Percentiles rank a stretch among this genome's conserved stretches.
These are phyloP conservation scores for Moringa oleifera DNA, from an alignment of 345 rosid genomes.

Conservation along the genomic window DNA sequence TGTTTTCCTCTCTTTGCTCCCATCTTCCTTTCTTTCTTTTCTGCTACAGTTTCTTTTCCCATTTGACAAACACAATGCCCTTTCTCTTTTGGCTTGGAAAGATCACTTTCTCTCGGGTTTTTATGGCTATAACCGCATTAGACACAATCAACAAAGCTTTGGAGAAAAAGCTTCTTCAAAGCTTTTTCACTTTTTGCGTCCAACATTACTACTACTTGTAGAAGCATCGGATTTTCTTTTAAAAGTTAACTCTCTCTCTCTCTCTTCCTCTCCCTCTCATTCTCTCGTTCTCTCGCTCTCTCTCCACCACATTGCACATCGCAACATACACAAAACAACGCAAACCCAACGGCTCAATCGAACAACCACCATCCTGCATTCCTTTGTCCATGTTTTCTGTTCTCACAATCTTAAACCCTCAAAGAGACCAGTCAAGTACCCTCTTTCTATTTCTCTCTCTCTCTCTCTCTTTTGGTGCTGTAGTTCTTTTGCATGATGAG, in stretches of 20 bases:
- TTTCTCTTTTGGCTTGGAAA: neutral
- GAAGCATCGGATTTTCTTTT: conserved; percentile 25
- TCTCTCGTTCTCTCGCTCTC: conserved; percentile 15
- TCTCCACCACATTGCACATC: neutral
- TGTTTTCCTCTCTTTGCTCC: neutral
- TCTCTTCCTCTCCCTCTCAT: conserved; percentile 16
- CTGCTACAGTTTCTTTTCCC: neutral
- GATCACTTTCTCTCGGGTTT: too few relatives aligned
- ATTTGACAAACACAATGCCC: conserved; percentile 5
- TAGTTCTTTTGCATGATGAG: conserved; percentile 11
- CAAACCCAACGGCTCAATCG: conserved; percentile 11
- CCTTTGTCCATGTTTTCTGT: conserved; percentile 23
- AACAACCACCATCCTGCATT: conserved; percentile 7
- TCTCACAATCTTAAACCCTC: conserved; percentile 22
- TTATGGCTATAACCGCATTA: too few relatives aligned
- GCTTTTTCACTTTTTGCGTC: conserved; percentile 26
- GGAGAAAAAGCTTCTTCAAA: too few relatives aligned
- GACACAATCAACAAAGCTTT: neutral
- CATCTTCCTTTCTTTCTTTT: neutral
- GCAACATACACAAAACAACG: conserved; percentile 1
- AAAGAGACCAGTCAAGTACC: conserved; percentile 2
- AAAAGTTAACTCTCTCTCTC: conserved; percentile 17
- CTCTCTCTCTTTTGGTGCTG: conserved; percentile 7
- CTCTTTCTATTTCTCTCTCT: neutral
- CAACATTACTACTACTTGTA: conserved; percentile 16